Evolutionary conservation across 139 green algal species (phyloP).

Genomic region (Chlorella sp.): DNA sequence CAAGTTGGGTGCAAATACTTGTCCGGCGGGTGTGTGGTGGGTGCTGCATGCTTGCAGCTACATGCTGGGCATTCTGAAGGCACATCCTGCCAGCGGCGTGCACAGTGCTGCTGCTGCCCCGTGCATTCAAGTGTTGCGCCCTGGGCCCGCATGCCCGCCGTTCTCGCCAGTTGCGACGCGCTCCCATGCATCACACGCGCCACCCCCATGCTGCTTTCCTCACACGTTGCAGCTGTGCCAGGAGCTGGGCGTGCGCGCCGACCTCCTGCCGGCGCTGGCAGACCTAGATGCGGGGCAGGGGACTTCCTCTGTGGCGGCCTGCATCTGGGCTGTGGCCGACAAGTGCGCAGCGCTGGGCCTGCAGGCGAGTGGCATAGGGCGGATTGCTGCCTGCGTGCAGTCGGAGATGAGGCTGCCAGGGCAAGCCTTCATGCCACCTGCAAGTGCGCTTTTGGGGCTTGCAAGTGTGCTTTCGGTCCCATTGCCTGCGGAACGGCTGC

Average conservation of each 20-base stretch:
- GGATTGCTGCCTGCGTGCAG: background rate
- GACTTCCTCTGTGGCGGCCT: background rate
- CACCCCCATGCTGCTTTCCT: background rate
- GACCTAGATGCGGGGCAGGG: slow-evolving; percentile 12
- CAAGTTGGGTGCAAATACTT: background rate
- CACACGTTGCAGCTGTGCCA: slow-evolving; percentile 6
- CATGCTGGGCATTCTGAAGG: background rate
- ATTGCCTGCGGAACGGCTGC: too few relatives aligned
- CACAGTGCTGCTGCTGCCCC: background rate
- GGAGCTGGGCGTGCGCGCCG: slow-evolving; percentile 7
- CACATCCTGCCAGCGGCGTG: background rate
- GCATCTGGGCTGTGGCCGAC: background rate
- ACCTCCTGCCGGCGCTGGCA: slow-evolving; percentile 1
- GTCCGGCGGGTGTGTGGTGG: background rate
- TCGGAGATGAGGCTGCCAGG: too few relatives aligned
- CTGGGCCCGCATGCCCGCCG: background rate
- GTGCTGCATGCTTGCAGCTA: background rate
- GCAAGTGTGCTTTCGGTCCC: too few relatives aligned
- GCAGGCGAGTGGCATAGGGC: background rate
- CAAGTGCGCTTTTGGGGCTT: too few relatives aligned
- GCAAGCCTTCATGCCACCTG: too few relatives aligned
- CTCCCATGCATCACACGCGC: background rate
- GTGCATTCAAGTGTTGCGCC: background rate
- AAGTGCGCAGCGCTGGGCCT: background rate
- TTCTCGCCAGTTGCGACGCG: background rate